These are phyloP conservation scores for Backusella mclennaniae DNA, from an alignment of 192 early-diverging fungal species.

Conservation along the genomic window DNA sequence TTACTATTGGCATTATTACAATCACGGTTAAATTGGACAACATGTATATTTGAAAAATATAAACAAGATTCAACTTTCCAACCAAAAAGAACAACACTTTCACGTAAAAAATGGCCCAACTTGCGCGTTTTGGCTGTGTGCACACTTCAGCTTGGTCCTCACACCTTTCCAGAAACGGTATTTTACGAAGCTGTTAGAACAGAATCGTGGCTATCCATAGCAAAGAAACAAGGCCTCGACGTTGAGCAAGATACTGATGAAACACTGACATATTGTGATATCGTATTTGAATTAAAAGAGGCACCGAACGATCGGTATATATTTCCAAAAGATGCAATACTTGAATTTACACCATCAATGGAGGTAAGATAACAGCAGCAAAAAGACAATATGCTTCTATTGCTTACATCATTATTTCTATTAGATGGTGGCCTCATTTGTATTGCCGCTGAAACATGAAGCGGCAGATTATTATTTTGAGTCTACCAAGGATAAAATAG, in stretches of 20 bases:
- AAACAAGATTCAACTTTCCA: conserved; percentile 25
- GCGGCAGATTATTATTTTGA: conserved; percentile 16
- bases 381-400: not conserved
- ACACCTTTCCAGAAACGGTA: conserved; percentile 43
- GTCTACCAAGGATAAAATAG: conserved; percentile 21
- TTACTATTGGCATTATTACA: conserved; percentile 37
- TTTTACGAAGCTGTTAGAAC: conserved; percentile 42
- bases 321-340: conserved; percentile 54
- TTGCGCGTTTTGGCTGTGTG: conserved; percentile 35
- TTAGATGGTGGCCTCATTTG: conserved; percentile 33
- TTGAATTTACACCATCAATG: conserved; percentile 35
- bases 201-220: conserved; percentile 17
- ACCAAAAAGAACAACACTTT: conserved; percentile 20
- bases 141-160: conserved; percentile 56
- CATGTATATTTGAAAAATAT: conserved; percentile 36
- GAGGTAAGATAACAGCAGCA: conserved; percentile 1
- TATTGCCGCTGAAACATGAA: conserved; percentile 20
- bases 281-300: conserved; percentile 62
- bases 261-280: conserved; percentile 19
- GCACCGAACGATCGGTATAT: conserved; percentile 43
- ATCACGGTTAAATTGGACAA: conserved; percentile 40
- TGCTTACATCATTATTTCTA: not conserved
- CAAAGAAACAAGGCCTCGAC: conserved; percentile 3
- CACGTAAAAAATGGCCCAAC: conserved; percentile 31
- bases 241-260: not conserved